Base-by-base conservation (phyloP, 805 yeast species). In the Yarrowia deformans region DNA sequence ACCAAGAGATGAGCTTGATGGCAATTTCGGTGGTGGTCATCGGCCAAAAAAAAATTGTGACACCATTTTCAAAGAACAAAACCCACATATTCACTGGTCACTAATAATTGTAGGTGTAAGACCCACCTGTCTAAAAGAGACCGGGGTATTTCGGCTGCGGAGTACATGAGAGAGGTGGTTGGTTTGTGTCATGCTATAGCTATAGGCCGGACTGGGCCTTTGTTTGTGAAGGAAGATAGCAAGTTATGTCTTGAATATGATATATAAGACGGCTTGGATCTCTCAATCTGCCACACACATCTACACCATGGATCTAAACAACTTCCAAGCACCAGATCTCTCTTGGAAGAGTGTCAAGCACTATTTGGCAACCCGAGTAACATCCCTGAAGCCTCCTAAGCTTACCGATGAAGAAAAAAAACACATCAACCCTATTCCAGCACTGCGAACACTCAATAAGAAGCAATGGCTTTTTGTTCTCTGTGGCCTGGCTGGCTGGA, bases 401-500 rank as follows among this genome's bases (percentile, higher is more conserved):
- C 60, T 54, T 9, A 14, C 60, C 3, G 19, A 13, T 7, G 60
- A 13, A n/a, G 60, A 54, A 18, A 54, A 54, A 32, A 54, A 54
- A 23, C 60, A 54, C 60, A 54, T 54, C 60, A 54, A 54, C 32
- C 60, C 60, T n/a, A 54, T 54, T 10, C 60, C 60, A 18, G 60
- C 60, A 2, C 60, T 54, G 2, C 32, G 60, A 9, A 8, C 60
- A 5, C 60, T 54, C 12, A 54, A 54, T 45, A 76, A 81, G 68
- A 81, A 77, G 70, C 89, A 88, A 73, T 88, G 92, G 90, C 81
- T 82, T 69, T 84, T 84, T 70, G 87, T 88, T 74, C 74, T 82
- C 23, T 80, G 87, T 74, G 91, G 90, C 0, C 85, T 86, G 72
- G 75, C 79, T 37, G 90, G 87, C 35, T 89, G 93, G 93, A 82